These are phyloP conservation scores for Lasiosphaeria hispida DNA, from an alignment of 495 filamentous ascomycete species.

Conservation along the genomic window DNA sequence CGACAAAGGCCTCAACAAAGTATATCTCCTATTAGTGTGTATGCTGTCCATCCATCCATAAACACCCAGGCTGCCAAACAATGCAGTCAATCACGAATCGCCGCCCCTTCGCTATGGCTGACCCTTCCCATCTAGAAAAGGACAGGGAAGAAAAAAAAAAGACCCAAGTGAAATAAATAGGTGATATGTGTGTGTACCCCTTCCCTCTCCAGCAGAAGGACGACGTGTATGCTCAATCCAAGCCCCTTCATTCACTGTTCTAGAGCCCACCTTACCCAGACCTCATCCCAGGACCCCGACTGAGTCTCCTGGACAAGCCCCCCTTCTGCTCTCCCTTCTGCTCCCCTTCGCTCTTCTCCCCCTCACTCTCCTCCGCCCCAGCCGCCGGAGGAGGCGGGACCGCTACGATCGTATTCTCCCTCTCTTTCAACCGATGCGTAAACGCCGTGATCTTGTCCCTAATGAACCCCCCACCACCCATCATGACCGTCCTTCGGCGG, in stretches of 20 bases:
- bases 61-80: not conserved
- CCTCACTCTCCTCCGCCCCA: constrained; percentile 6
- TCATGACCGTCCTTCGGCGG: constrained; percentile 24
- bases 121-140: not conserved
- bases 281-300: constrained; percentile 14
- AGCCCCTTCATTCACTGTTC: too few relatives aligned
- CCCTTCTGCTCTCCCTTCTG: constrained; percentile 1
- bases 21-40: not conserved
- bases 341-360: constrained; percentile 8
- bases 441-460: constrained; percentile 41
- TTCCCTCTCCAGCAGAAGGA: not conserved
- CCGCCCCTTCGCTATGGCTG: constrained; percentile 6
- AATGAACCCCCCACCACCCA: constrained; percentile 31
- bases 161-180: constrained; percentile 1
- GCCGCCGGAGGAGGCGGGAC: not conserved
- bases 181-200: constrained; percentile 1
- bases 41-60: not conserved
- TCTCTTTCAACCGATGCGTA: constrained; percentile 36
- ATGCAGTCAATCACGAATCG: not conserved
- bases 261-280: not conserved
- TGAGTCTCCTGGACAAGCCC: constrained; percentile 21
- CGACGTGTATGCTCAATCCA: too few relatives aligned
- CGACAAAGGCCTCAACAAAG: not conserved
- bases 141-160: constrained; percentile 4
- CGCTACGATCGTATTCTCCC: constrained; percentile 23